A percentile compares a stretch with the other conserved stretches of the same genome.
phyloP scores from a whole-genome alignment of 1,139 yeast species.

The Zygosaccharomyces pseudobailii region DNA sequence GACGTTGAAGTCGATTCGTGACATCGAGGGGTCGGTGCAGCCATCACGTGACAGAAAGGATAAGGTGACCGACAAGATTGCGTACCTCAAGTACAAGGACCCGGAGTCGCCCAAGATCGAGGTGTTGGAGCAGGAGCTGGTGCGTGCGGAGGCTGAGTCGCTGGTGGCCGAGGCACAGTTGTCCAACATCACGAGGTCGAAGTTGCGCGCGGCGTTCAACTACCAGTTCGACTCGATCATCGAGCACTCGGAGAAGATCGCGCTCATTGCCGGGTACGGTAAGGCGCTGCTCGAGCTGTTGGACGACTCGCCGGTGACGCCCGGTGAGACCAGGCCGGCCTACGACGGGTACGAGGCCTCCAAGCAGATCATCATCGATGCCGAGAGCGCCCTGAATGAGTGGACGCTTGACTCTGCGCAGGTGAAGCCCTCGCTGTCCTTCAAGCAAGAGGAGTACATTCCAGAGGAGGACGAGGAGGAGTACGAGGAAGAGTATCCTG shows the following conservation, averaged over 20 bases:
- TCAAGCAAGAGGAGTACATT: conserved; percentile 64
- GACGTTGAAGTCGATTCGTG: conserved; percentile 90
- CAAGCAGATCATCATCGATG: conserved; percentile 94
- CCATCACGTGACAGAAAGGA: conserved; percentile 98
- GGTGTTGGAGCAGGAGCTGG: conserved; percentile 95
- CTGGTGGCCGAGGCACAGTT: conserved; percentile 98
- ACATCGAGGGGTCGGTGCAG: conserved; percentile 95
- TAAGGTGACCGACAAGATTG: conserved; percentile 95
- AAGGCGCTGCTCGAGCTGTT: conserved; percentile 92
- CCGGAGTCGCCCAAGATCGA: conserved; percentile 95
- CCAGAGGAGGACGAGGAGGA: conserved; percentile 65
- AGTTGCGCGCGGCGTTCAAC: conserved; percentile 94
- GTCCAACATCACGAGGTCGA: conserved; percentile 95
- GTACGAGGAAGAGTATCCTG: conserved; percentile 49
- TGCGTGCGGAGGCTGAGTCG: conserved; percentile 98
- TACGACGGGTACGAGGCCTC: conserved; percentile 98
- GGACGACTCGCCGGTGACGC: conserved; percentile 96
- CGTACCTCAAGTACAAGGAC: conserved; percentile 95
- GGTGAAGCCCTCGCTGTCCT: conserved; percentile 88
- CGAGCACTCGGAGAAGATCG: conserved; percentile 94
- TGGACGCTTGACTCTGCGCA: conserved; percentile 97
- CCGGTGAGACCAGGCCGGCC: conserved; percentile 98
- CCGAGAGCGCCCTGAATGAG: conserved; percentile 90
- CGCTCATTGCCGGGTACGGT: conserved; percentile 97
- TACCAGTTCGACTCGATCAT: conserved; percentile 95